These are phyloP conservation scores for Solanum neorickii DNA, from an alignment of 257 asterid genomes.

Conservation along the genomic window DNA sequence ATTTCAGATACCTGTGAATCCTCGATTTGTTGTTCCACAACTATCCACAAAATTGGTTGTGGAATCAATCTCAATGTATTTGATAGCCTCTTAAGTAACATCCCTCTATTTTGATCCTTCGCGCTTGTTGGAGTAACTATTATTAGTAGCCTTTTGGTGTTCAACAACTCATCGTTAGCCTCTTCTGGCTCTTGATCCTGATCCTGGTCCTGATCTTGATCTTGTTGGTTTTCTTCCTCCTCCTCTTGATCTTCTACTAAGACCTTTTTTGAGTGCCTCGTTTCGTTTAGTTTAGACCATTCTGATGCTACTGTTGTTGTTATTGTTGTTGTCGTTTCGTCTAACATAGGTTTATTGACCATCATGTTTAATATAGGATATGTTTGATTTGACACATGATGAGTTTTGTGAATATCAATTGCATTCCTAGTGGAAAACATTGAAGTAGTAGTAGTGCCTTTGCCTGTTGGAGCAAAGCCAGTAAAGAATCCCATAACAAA, in stretches of 20 bases:
- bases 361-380: slow-evolving; percentile 17
- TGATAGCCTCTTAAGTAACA: slow-evolving; percentile 45
- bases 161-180: neutral
- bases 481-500: slow-evolving; percentile 85
- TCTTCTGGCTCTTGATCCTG: neutral
- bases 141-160: slow-evolving; percentile 35
- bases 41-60: slow-evolving; percentile 73
- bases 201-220: neutral
- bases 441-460: slow-evolving; percentile 8
- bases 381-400: neutral
- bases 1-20: slow-evolving; percentile 49
- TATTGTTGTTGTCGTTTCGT: slow-evolving; percentile 1
- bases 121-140: slow-evolving; percentile 62
- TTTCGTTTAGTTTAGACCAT: neutral
- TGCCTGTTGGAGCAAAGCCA: slow-evolving; percentile 72
- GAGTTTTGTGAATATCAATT: neutral
- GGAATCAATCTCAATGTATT: slow-evolving; percentile 60
- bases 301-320: neutral
- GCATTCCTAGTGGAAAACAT: slow-evolving; percentile 12
- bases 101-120: slow-evolving; percentile 18
- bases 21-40: slow-evolving; percentile 51
- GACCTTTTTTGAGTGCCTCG: neutral
- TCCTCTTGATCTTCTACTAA: neutral
- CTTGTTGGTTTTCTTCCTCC: neutral
- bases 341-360: slow-evolving; percentile 16